Conservation (phyloP, 768 basidiomycete genomes). For the Tephrocybe sp. region DNA sequence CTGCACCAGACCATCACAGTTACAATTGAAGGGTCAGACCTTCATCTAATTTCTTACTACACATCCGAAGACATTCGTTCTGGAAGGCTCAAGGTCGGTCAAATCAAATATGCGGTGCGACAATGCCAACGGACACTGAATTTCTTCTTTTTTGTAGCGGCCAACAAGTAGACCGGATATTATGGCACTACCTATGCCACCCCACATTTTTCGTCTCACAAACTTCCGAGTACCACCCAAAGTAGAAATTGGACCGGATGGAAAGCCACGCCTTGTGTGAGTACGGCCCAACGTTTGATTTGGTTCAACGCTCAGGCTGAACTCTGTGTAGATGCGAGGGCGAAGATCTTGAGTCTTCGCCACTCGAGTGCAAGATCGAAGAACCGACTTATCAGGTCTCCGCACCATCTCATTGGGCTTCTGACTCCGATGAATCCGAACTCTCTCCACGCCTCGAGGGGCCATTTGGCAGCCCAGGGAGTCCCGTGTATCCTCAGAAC, state of each 20-base stretch:
- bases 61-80: conserved; percentile 74
- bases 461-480: conserved; percentile 30
- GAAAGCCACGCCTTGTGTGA: conserved; percentile 65
- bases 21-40: conserved; percentile 73
- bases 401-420: conserved; percentile 37
- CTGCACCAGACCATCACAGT: conserved; percentile 95
- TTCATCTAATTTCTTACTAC: conserved; percentile 85
- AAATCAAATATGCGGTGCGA: background rate
- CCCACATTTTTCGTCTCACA: conserved; percentile 74
- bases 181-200: conserved; percentile 69
- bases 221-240: conserved; percentile 86
- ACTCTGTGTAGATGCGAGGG: conserved; percentile 17
- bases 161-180: conserved; percentile 74
- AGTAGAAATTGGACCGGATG: conserved; percentile 71
- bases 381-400: conserved; percentile 43
- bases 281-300: too few species aligned
- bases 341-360: conserved; percentile 40
- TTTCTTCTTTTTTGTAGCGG: conserved; percentile 34
- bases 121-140: conserved; percentile 1
- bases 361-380: conserved; percentile 48
- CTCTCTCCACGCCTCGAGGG: conserved; percentile 34
- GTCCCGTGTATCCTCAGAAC: conserved; percentile 30
- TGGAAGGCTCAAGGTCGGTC: conserved; percentile 58
- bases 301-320: too few species aligned
- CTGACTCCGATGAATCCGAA: conserved; percentile 26